Evolutionary conservation across 176 grass and related monocot species (phyloP).

Genomic region (Ampelocalamus luodianensis): DNA sequence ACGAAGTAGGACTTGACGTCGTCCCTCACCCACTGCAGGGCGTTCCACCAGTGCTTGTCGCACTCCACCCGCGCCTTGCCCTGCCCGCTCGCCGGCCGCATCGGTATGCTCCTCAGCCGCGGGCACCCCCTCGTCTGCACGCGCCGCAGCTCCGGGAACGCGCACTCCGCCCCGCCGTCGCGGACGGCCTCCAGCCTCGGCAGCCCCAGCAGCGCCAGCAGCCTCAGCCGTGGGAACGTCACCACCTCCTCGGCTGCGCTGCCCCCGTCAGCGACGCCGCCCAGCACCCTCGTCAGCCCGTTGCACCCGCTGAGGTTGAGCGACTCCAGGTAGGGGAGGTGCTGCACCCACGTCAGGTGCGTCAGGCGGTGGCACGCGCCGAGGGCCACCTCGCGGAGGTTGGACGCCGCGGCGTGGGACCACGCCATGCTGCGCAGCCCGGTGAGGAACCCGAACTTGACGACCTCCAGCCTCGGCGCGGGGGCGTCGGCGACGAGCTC

Average conservation of each 20-base stretch:
- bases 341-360: slow-evolving; percentile 59
- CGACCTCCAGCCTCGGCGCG: slow-evolving; percentile 43
- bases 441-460: slow-evolving; percentile 58
- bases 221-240: slow-evolving; percentile 49
- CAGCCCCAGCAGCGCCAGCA: slow-evolving; percentile 56
- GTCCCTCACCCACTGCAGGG: slow-evolving; percentile 50
- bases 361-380: slow-evolving; percentile 59
- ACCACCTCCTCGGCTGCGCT: slow-evolving; percentile 38
- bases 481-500: slow-evolving; percentile 48
- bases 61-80: slow-evolving; percentile 55
- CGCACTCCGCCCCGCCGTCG: slow-evolving; percentile 35
- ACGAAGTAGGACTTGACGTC: slow-evolving; percentile 53
- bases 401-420: slow-evolving; percentile 42
- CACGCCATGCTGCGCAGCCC: slow-evolving; percentile 48
- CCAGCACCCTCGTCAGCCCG: slow-evolving; percentile 44
- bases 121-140: slow-evolving; percentile 57
- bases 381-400: slow-evolving; percentile 56
- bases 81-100: slow-evolving; percentile 53
- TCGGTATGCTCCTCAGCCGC: slow-evolving; percentile 40
- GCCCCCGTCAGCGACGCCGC: slow-evolving; percentile 38
- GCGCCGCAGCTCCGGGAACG: slow-evolving; percentile 57
- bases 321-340: slow-evolving; percentile 54
- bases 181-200: slow-evolving; percentile 53
- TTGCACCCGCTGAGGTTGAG: slow-evolving; percentile 70
- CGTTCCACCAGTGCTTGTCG: slow-evolving; percentile 61